Evolutionary conservation across 139 green algal genomes (phyloP).

Genomic region (Picochlorum sp.): DNA sequence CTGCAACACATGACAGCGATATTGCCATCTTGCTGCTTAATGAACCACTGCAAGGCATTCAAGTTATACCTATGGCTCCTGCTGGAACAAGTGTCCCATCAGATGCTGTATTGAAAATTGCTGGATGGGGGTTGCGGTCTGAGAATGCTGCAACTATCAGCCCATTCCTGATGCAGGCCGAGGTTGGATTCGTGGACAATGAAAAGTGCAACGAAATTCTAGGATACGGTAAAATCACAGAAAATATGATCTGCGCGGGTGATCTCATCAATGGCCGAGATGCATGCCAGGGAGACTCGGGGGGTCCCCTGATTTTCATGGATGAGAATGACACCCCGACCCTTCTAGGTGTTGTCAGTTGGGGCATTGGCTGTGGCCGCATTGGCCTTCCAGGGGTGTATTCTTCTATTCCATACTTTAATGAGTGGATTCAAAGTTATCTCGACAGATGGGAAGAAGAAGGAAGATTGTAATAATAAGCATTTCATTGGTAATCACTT

Average conservation of each 20-base stretch:
- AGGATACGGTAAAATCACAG: background rate
- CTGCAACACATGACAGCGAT: background rate
- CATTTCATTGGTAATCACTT: too few species aligned
- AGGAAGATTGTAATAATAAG: background rate
- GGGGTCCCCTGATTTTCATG: background rate
- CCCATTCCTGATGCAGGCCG: background rate
- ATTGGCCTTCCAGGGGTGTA: background rate
- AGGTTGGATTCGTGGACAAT: background rate
- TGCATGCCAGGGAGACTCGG: constrained; percentile 4
- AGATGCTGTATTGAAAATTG: constrained; percentile 1
- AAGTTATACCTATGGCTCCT: background rate
- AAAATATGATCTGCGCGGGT: too few species aligned
- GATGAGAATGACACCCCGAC: background rate
- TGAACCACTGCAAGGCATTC: background rate
- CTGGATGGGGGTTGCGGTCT: background rate
- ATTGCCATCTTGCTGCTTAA: background rate
- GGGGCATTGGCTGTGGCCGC: background rate
- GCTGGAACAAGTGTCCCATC: background rate
- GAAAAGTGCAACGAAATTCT: background rate
- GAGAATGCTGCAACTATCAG: background rate
- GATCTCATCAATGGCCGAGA: background rate
- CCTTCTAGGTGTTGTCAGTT: background rate
- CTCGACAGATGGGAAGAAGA: background rate
- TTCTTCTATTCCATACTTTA: background rate
- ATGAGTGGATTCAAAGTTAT: background rate